Conservation (phyloP, 768 basidiomycete species). For the Rickenella mellea region DNA sequence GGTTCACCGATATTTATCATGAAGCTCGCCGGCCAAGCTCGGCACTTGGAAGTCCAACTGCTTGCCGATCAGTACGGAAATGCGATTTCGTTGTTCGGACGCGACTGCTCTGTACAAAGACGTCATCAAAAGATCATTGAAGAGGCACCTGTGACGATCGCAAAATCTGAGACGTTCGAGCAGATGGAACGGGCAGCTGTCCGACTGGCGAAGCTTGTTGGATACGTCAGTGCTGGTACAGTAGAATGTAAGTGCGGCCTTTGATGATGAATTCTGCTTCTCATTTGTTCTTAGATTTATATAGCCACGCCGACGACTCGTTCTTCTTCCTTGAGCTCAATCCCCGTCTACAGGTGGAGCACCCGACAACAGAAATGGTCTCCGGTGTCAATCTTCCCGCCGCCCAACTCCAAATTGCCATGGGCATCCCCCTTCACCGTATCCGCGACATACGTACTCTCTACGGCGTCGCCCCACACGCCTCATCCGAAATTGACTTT, state of each 20-base stretch:
- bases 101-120: conserved; percentile 98
- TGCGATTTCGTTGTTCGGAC: conserved; percentile 97
- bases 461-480: conserved; percentile 89
- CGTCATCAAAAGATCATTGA: conserved; percentile 99
- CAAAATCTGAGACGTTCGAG: conserved; percentile 83
- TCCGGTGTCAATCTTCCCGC: conserved; percentile 96
- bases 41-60: conserved; percentile 96
- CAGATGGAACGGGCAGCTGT: conserved; percentile 99
- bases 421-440: conserved; percentile 94
- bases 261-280: conserved; percentile 3
- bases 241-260: conserved; percentile 70
- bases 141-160: conserved; percentile 98
- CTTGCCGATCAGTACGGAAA: conserved; percentile 99
- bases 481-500: conserved; percentile 89
- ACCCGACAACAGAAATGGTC: conserved; percentile 99
- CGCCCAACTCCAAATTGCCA: conserved; percentile 93
- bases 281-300: conserved; percentile 56
- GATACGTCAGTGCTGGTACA: conserved; percentile 97
- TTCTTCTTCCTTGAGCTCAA: conserved; percentile 99
- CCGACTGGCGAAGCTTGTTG: conserved; percentile 94
- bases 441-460: conserved; percentile 93
- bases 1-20: conserved; percentile 99
- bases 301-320: conserved; percentile 84
- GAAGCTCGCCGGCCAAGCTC: conserved; percentile 97
- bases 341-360: conserved; percentile 98